Percentiles rank a stretch among this genome's conserved stretches.
Conservation (phyloP, 2,329 filamentous ascomycete genomes). For the Pseudogymnoascus sp. region DNA sequence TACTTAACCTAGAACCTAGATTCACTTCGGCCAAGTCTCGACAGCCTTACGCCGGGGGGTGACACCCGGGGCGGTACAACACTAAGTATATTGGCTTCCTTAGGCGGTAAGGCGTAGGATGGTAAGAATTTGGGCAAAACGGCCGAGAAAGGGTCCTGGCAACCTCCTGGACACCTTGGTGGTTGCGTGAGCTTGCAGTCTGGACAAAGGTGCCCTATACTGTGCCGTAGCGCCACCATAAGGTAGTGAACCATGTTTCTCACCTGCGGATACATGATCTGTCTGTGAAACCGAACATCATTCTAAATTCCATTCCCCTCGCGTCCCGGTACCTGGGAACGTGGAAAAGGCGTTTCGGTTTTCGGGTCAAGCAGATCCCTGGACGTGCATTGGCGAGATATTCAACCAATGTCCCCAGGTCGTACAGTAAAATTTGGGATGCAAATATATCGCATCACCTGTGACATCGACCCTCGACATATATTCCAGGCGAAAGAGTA, state of each 20-base stretch:
- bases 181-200: background rate
- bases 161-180: background rate
- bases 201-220: background rate
- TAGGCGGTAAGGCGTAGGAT: background rate
- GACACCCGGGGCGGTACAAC: background rate
- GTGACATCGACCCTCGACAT: background rate
- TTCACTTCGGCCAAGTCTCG: background rate
- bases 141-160: background rate
- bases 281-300: background rate
- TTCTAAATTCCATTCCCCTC: background rate
- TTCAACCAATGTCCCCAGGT: background rate
- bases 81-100: background rate
- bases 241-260: background rate
- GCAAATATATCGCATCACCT: background rate
- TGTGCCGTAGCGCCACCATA: background rate
- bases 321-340: background rate
- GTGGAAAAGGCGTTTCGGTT: background rate
- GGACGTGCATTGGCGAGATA: slow-evolving; percentile 3
- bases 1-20: background rate
- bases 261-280: background rate
- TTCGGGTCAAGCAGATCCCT: background rate
- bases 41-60: background rate
- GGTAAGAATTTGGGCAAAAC: background rate
- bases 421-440: background rate
- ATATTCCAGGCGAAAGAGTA: background rate